These are phyloP conservation scores for Candida stauntonica DNA, from an alignment of 805 yeast species.

Conservation along the genomic window DNA sequence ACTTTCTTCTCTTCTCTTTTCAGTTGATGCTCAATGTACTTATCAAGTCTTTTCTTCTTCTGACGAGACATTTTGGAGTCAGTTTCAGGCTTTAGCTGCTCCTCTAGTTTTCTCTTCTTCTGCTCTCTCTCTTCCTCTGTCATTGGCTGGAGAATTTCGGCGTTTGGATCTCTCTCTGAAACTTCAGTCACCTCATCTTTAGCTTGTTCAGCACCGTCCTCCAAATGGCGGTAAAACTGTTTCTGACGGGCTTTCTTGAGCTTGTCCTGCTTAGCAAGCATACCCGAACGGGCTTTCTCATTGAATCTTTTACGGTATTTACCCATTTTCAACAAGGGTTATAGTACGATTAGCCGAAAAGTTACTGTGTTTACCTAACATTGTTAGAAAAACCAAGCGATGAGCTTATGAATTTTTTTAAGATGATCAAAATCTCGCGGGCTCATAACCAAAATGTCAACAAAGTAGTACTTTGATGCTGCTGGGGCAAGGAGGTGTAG, in stretches of 20 bases:
- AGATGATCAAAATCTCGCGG: neutral
- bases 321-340: constrained; percentile 48
- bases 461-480: neutral
- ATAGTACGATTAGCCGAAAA: neutral
- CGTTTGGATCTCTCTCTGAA: constrained; percentile 44
- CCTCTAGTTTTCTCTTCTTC: constrained; percentile 61
- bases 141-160: constrained; percentile 58
- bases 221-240: constrained; percentile 52
- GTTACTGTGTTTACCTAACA: too few species aligned
- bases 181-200: constrained; percentile 17
- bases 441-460: neutral
- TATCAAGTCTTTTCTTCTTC: constrained; percentile 78
- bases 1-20: constrained; percentile 83
- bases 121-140: constrained; percentile 57
- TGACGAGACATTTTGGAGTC: constrained; percentile 67
- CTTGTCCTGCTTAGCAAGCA: constrained; percentile 73
- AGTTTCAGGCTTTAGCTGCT: constrained; percentile 50
- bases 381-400: too few species aligned
- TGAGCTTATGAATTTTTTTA: too few species aligned
- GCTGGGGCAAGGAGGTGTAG: too few species aligned
- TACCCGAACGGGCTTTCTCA: constrained; percentile 82
- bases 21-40: constrained; percentile 87
- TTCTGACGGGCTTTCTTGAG: constrained; percentile 65
- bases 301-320: constrained; percentile 76
- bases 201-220: constrained; percentile 33